These are phyloP conservation scores for Diaporthe sp. DNA, from an alignment of 2,329 filamentous ascomycete species.

Conservation along the genomic window DNA sequence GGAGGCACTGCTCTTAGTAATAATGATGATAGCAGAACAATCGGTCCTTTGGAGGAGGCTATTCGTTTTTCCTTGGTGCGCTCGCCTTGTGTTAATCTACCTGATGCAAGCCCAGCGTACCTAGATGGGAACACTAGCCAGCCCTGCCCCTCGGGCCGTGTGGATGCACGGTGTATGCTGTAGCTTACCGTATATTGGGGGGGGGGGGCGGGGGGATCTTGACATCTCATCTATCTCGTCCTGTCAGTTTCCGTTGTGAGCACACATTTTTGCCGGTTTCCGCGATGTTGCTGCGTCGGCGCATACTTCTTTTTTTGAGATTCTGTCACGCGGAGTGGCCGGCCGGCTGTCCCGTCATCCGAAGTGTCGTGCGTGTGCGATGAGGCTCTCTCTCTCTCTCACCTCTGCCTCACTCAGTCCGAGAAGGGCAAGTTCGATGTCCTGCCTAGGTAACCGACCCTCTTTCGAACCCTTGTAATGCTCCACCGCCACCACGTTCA, in stretches of 20 bases:
- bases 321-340: background rate
- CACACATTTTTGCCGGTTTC: background rate
- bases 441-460: background rate
- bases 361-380: background rate
- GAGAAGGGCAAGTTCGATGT: too few species aligned
- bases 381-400: conserved; percentile 10
- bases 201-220: background rate
- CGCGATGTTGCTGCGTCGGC: background rate
- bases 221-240: background rate
- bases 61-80: background rate
- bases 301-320: background rate
- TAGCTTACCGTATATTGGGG: too few species aligned
- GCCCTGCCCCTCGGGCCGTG: conserved; percentile 19
- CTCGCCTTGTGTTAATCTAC: conserved; percentile 4
- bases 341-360: conserved; percentile 21
- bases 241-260: background rate
- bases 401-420: too few species aligned
- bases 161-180: conserved; percentile 24
- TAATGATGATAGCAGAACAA: background rate
- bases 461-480: background rate
- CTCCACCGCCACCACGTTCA: too few species aligned
- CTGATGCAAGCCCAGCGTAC: conserved; percentile 3
- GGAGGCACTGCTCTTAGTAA: background rate
- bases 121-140: background rate
- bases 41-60: conserved; percentile 12